Base-by-base conservation (phyloP, 2,329 filamentous ascomycete genomes). In the Plenodomus lindquistii region DNA sequence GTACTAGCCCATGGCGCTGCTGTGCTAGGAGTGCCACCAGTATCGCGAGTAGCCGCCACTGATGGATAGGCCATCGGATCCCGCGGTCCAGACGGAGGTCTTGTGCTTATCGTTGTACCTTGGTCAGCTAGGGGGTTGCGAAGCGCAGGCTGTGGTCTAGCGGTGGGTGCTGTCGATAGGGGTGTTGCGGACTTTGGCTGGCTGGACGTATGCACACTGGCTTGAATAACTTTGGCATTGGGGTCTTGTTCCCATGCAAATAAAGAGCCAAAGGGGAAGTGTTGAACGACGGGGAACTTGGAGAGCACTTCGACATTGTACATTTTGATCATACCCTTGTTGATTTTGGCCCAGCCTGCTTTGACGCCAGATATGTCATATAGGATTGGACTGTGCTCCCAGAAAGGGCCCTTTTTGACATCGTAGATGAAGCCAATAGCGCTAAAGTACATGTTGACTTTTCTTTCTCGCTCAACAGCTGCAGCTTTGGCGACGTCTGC, bases 281-380 rank as follows among this genome's bases (percentile, higher is more conserved):
- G 94, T 73, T 99, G 94, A n/a, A 99, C 91, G 2, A 99, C 94
- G 2, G 94, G 94, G 67, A 97, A 97, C 72, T 99, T 99, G 34
- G 89, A 90, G 13, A 99, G 79, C 2, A 99, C 94, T 76, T 99
- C 94, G 16, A 90, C 94, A 59, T 95, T 91, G 76, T 93, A 99
- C 94, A 99, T 99, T 75, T 97, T 99, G 65, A 99, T 85, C 94
- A 99, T 97, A 42, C 94, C 94, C 61, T 80, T 80, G 74, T 99
- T 97, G 66, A 99, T 96, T 78, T 99, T 99, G 29, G 89, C 94
- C 94, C 94, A 99, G n/a, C 94, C 78, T 21, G 77, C 86, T 59
- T 84, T 85, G 55, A 99, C 88, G 10, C 94, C 94, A 0, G 91
- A 96, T 36, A 99, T 91, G 71, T 99, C 92, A 69, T 88, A 99